Conservation (phyloP, 2,329 filamentous ascomycete species). For the Pseudocercospora fijiensis region DNA sequence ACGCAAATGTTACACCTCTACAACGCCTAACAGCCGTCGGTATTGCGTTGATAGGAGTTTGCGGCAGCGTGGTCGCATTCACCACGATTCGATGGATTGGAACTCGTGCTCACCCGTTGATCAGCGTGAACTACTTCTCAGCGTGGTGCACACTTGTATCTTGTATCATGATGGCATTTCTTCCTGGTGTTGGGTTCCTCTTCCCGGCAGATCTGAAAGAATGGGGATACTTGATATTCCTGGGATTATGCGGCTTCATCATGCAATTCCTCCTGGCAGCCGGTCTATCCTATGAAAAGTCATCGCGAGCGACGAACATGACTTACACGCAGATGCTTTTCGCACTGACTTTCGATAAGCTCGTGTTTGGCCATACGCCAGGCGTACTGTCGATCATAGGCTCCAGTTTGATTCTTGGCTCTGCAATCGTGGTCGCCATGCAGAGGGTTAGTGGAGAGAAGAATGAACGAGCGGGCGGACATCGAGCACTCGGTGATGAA, state of each 20-base stretch:
- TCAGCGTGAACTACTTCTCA: slow-evolving; percentile 83
- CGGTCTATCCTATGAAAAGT: slow-evolving; percentile 70
- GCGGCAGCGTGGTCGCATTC: slow-evolving; percentile 72
- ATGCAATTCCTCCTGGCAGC: slow-evolving; percentile 84
- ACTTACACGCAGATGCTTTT: slow-evolving; percentile 70
- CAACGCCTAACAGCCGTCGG: slow-evolving; percentile 70
- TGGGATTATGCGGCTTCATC: slow-evolving; percentile 73
- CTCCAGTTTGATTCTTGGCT: slow-evolving; percentile 63
- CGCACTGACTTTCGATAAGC: slow-evolving; percentile 62
- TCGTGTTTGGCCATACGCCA: slow-evolving; percentile 62
- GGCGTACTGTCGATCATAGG: slow-evolving; percentile 59
- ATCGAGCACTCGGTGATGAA: slow-evolving; percentile 22
- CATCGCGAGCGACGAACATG: slow-evolving; percentile 63
- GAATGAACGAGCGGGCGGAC: slow-evolving; percentile 17
- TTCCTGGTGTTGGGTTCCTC: slow-evolving; percentile 59
- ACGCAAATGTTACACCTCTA: slow-evolving; percentile 54
- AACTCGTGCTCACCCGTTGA: slow-evolving; percentile 73
- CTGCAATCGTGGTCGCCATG: slow-evolving; percentile 64
- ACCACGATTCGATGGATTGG: slow-evolving; percentile 78
- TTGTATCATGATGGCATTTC: slow-evolving; percentile 55
- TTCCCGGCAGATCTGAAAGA: slow-evolving; percentile 56
- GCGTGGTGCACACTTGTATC: slow-evolving; percentile 69
- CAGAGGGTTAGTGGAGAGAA: slow-evolving; percentile 40
- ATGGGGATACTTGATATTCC: slow-evolving; percentile 66
- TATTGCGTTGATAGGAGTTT: slow-evolving; percentile 71